Base-by-base conservation (phyloP, 345 rosid species). In the Eucalyptus curtisii region DNA sequence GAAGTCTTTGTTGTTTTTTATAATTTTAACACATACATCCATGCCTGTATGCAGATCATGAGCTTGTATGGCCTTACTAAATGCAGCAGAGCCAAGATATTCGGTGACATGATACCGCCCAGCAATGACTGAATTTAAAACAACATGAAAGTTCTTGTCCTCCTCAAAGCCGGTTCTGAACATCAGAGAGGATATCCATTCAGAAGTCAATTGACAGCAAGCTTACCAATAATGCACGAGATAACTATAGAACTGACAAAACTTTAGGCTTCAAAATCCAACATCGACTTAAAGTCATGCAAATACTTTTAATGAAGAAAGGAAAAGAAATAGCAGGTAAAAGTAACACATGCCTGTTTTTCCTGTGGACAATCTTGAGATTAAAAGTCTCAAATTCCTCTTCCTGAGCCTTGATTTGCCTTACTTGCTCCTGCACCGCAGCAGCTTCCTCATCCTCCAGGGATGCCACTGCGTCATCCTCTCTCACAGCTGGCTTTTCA, bases 121-220 rank as follows among this genome's bases (percentile, higher is more conserved):
- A 89, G 99, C 99, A 79, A 98, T 91, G 25, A 98, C 98, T 85
- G 99, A 98, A 91, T 98, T 98, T 80, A 98, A 87, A 89, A 97
- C 98, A 89, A 97, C 99, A 89, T 97, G 97, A 88, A 98, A 98
- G 92, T 97, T 98, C 94, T 98, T 98, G 93, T 98, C 99, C 95
- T 98, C 99, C 95, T 98, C 99, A 90, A 98, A 98, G 90, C 99
- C 99, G 92, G 99, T 98, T 91, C 99, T 98, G 98, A 90, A 87
- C 48, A 89, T 89, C 68, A 87, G 88, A 90, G 33, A 82, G 64
- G 90, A 68, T 71, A 85, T 86, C 31, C 50, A 64, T 71, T 24
- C 86, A 52, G 50, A 37, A 49, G 84, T 76, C 87, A 71, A 50
- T 53, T 37, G 37, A n/a, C 86, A 68, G 40, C 44, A 86, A 49